Evolutionary conservation across 495 filamentous ascomycete genomes (phyloP).

Genomic region (Aspergillus ellipticus): DNA sequence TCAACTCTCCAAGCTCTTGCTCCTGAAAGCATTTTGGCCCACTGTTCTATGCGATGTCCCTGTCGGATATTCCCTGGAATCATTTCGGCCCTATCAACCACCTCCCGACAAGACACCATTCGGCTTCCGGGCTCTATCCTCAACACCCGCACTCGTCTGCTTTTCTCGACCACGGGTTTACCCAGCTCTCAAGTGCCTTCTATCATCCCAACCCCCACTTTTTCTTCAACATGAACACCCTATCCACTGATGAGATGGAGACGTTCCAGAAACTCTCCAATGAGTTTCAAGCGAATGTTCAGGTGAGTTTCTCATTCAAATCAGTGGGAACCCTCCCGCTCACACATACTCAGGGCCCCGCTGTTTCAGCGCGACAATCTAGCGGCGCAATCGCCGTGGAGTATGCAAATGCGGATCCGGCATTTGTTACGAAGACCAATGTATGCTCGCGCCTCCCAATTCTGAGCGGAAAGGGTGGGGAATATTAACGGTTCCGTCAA

Average conservation of each 20-base stretch:
- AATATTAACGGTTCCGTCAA: slow-evolving; percentile 17
- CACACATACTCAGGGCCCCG: slow-evolving; percentile 61
- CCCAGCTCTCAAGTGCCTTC: slow-evolving; percentile 23
- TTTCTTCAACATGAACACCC: slow-evolving; percentile 39
- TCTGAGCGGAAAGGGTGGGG: neutral
- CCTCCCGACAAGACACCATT: slow-evolving; percentile 31
- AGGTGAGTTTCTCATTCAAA: slow-evolving; percentile 44
- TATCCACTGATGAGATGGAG: slow-evolving; percentile 51
- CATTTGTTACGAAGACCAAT: slow-evolving; percentile 78
- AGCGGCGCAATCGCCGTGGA: slow-evolving; percentile 77
- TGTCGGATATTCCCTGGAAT: slow-evolving; percentile 38
- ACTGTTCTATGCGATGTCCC: slow-evolving; percentile 40
- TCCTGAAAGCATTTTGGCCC: neutral
- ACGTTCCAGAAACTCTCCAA: slow-evolving; percentile 52
- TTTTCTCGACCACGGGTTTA: slow-evolving; percentile 22
- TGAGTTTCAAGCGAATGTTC: slow-evolving; percentile 62
- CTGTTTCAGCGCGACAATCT: slow-evolving; percentile 71
- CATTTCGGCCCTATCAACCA: slow-evolving; percentile 37
- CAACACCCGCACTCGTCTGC: slow-evolving; percentile 19
- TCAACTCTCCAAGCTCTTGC: slow-evolving; percentile 9
- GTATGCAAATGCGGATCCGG: slow-evolving; percentile 86
- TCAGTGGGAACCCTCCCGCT: neutral
- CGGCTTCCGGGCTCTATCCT: slow-evolving; percentile 14
- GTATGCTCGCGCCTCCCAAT: slow-evolving; percentile 48
- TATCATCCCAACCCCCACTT: slow-evolving; percentile 6